These are phyloP conservation scores for Inga oerstediana DNA, from an alignment of 306 rosid species.

Conservation along the genomic window DNA sequence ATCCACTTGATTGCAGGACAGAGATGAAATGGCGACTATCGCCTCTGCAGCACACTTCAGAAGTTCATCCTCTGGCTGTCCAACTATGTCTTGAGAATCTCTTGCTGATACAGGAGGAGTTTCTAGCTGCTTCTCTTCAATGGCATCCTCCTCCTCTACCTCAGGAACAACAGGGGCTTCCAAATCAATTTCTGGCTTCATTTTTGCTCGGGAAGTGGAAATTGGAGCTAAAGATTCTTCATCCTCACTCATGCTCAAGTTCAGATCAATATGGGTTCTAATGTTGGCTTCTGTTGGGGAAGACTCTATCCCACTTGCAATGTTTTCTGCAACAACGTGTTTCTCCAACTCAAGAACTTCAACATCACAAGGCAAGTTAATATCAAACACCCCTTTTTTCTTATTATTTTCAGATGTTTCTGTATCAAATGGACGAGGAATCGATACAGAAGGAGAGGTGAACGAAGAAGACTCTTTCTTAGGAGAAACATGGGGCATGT, in stretches of 20 bases:
- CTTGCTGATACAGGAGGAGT: constrained; percentile 29
- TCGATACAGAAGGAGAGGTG: constrained; percentile 43
- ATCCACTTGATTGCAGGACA: constrained; percentile 40
- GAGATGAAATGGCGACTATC: constrained; percentile 69
- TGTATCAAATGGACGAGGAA: constrained; percentile 40
- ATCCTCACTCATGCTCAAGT: constrained; percentile 69
- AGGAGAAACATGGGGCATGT: constrained; percentile 44
- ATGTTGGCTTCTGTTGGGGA: constrained; percentile 41
- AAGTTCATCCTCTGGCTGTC: constrained; percentile 53
- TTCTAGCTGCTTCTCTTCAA: constrained; percentile 49
- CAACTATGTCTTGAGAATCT: constrained; percentile 38
- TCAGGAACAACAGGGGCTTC: constrained; percentile 71
- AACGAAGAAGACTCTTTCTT: constrained; percentile 57
- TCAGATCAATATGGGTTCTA: constrained; percentile 78
- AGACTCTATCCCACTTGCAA: constrained; percentile 40
- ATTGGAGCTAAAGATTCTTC: constrained; percentile 53
- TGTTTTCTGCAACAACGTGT: constrained; percentile 37
- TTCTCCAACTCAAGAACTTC: constrained; percentile 50
- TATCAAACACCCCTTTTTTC: constrained; percentile 54
- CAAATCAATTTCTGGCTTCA: constrained; percentile 63
- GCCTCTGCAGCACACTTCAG: constrained; percentile 74
- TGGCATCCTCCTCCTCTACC: constrained; percentile 55
- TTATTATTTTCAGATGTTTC: constrained; percentile 40
- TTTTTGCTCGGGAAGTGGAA: constrained; percentile 39
- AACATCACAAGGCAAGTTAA: constrained; percentile 81